Evolutionary conservation across 805 yeast genomes (phyloP), one percentile per base, ranked within the genome.

Genomic region (Metschnikowia lochheadii): DNA sequence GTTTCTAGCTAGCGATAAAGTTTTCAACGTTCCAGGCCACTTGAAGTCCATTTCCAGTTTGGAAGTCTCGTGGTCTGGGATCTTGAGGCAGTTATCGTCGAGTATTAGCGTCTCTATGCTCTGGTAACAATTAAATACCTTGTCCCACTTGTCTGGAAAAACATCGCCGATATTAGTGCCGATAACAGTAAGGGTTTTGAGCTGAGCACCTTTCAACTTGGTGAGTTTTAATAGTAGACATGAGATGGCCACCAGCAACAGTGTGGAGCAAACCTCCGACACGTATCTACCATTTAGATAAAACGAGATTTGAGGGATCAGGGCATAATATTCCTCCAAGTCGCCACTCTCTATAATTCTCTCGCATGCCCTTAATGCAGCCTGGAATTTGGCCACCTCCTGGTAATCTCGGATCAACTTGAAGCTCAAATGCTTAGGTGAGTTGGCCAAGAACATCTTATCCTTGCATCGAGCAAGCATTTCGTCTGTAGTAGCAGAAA

Each of bases 151-250:
- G 2, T 54, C 42, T 3, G 63, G 63, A 51, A 56, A 70, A 46
- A 64, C 58, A 6, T 58, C 56, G 5, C 77, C 76, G 2, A 72
- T 63, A 37, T 70, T 71, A 13, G 73, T 68, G n/a, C 63, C 59
- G 17, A 54, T 51, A 17, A 72, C 61, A 14, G 68, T 57, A 3
- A 72, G 20, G 7, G 46, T 17, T 3, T 44, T 43, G 38, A 69
- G 40, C 48, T 66, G 63, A 13, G 53, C 50, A 14, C 48, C 51
- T 32, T 50, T 48, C 21, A 64, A 52, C 38, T 51, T 45, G 20
- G 62, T 52, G 20, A 66, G 48, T 20, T 58, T 56, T n/a, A 64
- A 63, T 40, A 69, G 44, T 5, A 62, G 63, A 38, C 63, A 62
- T 40, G 69, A 56, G 3, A 71, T 56, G 38, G 64, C 57, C 15